phyloP scores from a whole-genome alignment of 306 rosid genomes.

The Abrus pulchellus region DNA sequence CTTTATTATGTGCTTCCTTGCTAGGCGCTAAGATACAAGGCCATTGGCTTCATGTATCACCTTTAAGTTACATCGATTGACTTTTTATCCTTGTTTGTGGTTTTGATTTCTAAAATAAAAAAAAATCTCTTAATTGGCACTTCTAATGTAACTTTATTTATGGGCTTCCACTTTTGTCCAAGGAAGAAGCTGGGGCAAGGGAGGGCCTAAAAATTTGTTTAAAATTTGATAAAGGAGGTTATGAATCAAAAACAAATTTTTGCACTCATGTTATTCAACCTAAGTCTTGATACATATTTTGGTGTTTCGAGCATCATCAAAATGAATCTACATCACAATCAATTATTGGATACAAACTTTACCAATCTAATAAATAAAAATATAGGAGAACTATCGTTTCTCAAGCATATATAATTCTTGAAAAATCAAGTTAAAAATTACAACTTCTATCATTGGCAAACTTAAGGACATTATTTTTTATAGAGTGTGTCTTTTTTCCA shows the following conservation, averaged over 20 bases:
- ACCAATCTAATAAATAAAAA: slow-evolving; percentile 13
- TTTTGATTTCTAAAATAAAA: background rate
- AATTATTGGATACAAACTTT: slow-evolving; percentile 7
- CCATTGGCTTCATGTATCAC: background rate
- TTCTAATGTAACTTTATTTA: background rate
- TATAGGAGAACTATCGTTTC: background rate
- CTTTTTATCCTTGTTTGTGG: slow-evolving; percentile 10
- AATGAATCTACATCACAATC: slow-evolving; percentile 13
- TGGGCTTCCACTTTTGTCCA: slow-evolving; percentile 1
- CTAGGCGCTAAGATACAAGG: background rate
- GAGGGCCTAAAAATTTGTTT: background rate
- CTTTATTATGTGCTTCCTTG: background rate
- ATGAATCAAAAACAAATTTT: background rate
- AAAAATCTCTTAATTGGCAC: background rate
- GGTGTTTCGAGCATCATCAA: background rate
- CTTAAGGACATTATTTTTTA: background rate
- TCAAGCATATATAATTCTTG: background rate
- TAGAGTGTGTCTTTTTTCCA: background rate
- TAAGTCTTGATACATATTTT: slow-evolving; percentile 11
- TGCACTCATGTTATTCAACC: slow-evolving; percentile 12
- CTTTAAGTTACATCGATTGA: slow-evolving; percentile 3
- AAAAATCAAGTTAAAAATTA: background rate
- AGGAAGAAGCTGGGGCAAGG: background rate
- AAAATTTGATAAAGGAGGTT: background rate
- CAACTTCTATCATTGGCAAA: slow-evolving; percentile 2